Conservation (phyloP, 176 grass and related monocot species). For the Melocanna baccifera region DNA sequence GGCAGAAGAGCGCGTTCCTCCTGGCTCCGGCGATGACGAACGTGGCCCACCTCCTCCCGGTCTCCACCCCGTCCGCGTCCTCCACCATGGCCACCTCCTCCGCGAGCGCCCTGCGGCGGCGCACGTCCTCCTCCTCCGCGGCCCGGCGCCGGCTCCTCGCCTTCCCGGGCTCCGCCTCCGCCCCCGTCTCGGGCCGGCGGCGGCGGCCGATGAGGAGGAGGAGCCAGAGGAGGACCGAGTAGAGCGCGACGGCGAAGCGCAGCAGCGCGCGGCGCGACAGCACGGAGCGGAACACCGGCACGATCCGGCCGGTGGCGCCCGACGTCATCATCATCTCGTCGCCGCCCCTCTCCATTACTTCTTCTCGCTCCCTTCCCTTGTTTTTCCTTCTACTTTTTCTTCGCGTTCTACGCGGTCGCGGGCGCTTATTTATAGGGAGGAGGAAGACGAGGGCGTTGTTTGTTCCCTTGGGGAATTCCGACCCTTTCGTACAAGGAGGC, state of each 20-base stretch:
- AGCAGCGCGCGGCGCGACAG: slow-evolving; percentile 59
- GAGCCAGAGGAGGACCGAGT: slow-evolving; percentile 73
- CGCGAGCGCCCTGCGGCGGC: slow-evolving; percentile 38
- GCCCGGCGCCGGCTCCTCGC: slow-evolving; percentile 27
- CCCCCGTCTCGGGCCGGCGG: not conserved
- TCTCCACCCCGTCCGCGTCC: not conserved
- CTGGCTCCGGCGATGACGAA: slow-evolving; percentile 67
- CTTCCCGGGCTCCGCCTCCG: not conserved
- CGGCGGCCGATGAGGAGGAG: slow-evolving; percentile 52
- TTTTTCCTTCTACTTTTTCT: not conserved
- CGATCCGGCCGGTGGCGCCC: slow-evolving; percentile 85
- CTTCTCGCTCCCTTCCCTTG: too few species aligned
- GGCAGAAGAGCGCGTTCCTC: slow-evolving; percentile 81
- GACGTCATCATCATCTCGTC: slow-evolving; percentile 77
- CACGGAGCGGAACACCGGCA: slow-evolving; percentile 74
- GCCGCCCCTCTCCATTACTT: not conserved
- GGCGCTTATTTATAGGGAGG: slow-evolving; percentile 35
- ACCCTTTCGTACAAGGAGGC: not conserved
- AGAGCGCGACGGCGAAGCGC: slow-evolving; percentile 68
- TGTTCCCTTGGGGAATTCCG: not conserved
- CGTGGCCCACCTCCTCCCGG: slow-evolving; percentile 27
- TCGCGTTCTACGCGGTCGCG: slow-evolving; percentile 20
- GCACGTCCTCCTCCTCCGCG: slow-evolving; percentile 45
- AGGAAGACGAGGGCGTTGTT: not conserved
- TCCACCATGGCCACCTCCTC: slow-evolving; percentile 55